phyloP scores from a whole-genome alignment of 169 alveolate species.

The Cryptosporidium xiaoi region DNA sequence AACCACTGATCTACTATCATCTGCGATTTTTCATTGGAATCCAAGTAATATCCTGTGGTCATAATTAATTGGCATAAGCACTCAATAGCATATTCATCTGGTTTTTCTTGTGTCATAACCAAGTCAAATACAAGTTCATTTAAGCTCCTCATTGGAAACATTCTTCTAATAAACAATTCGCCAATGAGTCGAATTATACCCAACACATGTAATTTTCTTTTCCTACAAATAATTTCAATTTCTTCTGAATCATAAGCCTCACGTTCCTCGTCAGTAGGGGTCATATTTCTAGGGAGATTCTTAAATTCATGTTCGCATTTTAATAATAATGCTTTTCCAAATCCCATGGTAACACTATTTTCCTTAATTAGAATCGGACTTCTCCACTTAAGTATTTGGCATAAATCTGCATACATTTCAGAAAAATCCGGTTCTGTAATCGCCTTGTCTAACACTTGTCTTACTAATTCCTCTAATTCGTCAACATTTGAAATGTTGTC shows the following conservation, averaged over 20 bases:
- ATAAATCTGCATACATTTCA: conserved; percentile 92
- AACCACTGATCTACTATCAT: conserved; percentile 91
- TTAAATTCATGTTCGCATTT: conserved; percentile 68
- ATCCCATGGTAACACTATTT: conserved; percentile 82
- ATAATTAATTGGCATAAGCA: conserved; percentile 88
- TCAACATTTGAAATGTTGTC: conserved; percentile 80
- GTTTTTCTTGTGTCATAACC: conserved; percentile 86
- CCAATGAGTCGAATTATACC: conserved; percentile 92
- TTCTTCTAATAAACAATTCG: conserved; percentile 88
- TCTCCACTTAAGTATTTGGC: conserved; percentile 87
- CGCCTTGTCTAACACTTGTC: conserved; percentile 86
- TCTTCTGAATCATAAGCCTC: conserved; percentile 51
- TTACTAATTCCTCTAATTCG: conserved; percentile 84
- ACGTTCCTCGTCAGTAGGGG: conserved; percentile 67
- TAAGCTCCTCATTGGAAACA: conserved; percentile 87
- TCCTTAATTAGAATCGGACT: conserved; percentile 81
- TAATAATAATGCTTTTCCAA: conserved; percentile 54
- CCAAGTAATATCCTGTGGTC: conserved; percentile 90
- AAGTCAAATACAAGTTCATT: conserved; percentile 89
- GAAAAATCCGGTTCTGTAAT: conserved; percentile 92
- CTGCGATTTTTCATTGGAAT: conserved; percentile 84
- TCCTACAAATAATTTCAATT: conserved; percentile 64
- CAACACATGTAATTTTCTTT: conserved; percentile 84
- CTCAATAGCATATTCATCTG: conserved; percentile 90
- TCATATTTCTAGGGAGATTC: conserved; percentile 63